Percentiles rank a stretch among this genome's conserved stretches.
Conservation (phyloP, 352 stramenopile genomes). For the Pythium angustatum region DNA sequence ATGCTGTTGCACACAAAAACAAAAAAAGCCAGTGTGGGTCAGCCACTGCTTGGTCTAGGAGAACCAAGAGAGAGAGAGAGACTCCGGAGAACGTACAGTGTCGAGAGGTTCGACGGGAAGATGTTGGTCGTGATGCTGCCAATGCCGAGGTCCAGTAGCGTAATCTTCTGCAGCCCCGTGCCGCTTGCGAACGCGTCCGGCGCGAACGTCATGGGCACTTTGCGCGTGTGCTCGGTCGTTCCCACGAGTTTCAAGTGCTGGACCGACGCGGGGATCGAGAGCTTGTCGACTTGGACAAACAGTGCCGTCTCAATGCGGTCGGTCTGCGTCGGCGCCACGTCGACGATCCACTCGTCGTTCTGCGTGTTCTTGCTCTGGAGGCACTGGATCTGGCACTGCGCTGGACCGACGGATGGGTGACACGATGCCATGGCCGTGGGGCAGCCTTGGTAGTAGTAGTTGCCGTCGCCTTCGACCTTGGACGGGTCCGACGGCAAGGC, state of each 20-base stretch:
- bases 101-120: conserved; percentile 56
- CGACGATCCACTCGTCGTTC: conserved; percentile 49
- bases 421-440: conserved; percentile 53
- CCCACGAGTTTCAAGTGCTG: conserved; percentile 61
- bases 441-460: conserved; percentile 70
- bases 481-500: conserved; percentile 28
- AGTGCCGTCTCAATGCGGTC: conserved; percentile 64
- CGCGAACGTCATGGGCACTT: conserved; percentile 63
- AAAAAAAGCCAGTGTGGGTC: neutral
- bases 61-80: neutral
- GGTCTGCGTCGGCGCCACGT: conserved; percentile 61
- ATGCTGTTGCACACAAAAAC: conserved; percentile 35
- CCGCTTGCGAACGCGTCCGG: conserved; percentile 48
- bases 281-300: conserved; percentile 55
- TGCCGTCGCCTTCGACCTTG: conserved; percentile 42
- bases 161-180: conserved; percentile 48
- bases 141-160: conserved; percentile 62
- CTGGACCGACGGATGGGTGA: conserved; percentile 40
- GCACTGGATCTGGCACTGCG: conserved; percentile 67
- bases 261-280: conserved; percentile 51
- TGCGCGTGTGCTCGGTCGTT: conserved; percentile 49
- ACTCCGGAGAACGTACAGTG: conserved; percentile 48
- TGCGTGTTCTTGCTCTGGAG: conserved; percentile 40
- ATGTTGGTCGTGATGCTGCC: conserved; percentile 65
- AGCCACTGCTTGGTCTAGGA: neutral